Evolutionary conservation across 805 yeast species (phyloP).

Genomic region (Candida schatavii): DNA sequence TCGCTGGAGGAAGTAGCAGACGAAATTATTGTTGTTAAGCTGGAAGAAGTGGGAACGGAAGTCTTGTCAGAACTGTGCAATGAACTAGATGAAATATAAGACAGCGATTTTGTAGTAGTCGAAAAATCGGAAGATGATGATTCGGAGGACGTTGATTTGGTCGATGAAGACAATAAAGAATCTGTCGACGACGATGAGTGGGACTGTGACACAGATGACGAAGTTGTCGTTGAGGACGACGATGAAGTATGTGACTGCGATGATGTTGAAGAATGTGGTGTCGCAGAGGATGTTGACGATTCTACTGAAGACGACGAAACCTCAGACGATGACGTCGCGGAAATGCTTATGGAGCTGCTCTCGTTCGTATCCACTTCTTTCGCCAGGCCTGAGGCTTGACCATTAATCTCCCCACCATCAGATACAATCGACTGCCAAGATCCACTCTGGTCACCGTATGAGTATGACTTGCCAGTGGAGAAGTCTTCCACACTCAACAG

Average conservation of each 20-base stretch:
- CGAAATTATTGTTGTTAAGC: not conserved
- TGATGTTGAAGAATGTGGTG: not conserved
- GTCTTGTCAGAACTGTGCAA: slow-evolving; percentile 1
- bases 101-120: too few relatives aligned
- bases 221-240: not conserved
- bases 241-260: slow-evolving; percentile 3
- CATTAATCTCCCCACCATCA: slow-evolving; percentile 57
- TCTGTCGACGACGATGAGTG: not conserved
- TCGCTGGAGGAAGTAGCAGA: not conserved
- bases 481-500: slow-evolving; percentile 59
- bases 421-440: slow-evolving; percentile 56
- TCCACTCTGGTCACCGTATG: slow-evolving; percentile 54
- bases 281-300: slow-evolving; percentile 2
- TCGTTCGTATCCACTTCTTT: not conserved
- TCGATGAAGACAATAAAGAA: not conserved
- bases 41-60: not conserved
- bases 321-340: slow-evolving; percentile 1
- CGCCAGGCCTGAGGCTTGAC: slow-evolving; percentile 21
- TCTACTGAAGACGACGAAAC: slow-evolving; percentile 1
- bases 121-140: not conserved
- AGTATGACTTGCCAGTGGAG: slow-evolving; percentile 58
- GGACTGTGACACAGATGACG: slow-evolving; percentile 4
- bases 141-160: not conserved
- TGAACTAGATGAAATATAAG: too few relatives aligned
- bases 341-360: not conserved